phyloP scores from a whole-genome alignment of 768 basidiomycete species.

The Ramaria sp. region DNA sequence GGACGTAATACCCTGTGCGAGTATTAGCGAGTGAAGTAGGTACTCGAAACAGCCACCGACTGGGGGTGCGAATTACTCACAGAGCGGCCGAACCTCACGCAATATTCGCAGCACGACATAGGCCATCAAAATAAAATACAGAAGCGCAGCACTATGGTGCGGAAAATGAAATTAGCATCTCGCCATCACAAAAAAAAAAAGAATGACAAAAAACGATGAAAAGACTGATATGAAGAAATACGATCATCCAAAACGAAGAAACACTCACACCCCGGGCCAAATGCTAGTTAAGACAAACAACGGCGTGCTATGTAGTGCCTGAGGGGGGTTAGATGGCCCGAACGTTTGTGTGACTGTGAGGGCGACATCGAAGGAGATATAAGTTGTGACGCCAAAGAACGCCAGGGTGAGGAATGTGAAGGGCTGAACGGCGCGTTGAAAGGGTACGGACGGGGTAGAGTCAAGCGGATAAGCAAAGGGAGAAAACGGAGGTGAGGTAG shows the following conservation, averaged over 20 bases:
- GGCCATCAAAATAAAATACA: conserved; percentile 68
- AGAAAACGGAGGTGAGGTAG: background rate
- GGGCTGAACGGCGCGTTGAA: conserved; percentile 29
- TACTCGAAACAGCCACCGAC: background rate
- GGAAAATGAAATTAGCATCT: background rate
- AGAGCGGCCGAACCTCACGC: conserved; percentile 69
- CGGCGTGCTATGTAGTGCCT: conserved; percentile 50
- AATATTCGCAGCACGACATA: conserved; percentile 71
- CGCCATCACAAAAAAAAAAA: background rate
- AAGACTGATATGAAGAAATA: background rate
- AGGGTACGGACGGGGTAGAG: background rate
- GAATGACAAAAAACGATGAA: background rate
- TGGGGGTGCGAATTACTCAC: conserved; percentile 19
- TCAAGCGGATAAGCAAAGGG: background rate
- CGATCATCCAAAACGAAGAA: background rate
- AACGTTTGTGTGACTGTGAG: conserved; percentile 53
- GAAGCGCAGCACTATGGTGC: conserved; percentile 40
- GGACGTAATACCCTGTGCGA: conserved; percentile 49
- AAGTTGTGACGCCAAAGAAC: conserved; percentile 63
- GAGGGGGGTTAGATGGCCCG: conserved; percentile 46
- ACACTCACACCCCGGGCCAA: conserved; percentile 68
- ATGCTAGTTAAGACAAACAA: conserved; percentile 74
- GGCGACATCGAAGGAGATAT: conserved; percentile 77
- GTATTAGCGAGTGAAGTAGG: background rate
- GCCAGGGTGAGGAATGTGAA: conserved; percentile 42